Base-by-base conservation (phyloP, 768 basidiomycete genomes). In the Arthromyces matolae region DNA sequence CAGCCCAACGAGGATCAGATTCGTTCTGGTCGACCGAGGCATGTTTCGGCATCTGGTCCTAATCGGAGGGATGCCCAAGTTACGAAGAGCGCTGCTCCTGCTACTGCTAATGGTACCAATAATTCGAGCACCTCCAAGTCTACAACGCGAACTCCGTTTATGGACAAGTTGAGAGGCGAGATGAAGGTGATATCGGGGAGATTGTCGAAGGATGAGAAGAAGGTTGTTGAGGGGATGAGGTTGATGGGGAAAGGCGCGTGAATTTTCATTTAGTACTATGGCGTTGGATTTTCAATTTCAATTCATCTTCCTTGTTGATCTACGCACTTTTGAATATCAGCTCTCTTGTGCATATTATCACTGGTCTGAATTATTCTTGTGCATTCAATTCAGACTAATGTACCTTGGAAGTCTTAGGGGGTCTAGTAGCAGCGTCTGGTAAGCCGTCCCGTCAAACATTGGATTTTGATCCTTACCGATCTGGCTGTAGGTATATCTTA, bases 81-180 rank as follows among this genome's bases (percentile, higher is more conserved):
- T n/a, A 43, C 28, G 5, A 22, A 18, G 27, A 35, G 40, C 33
- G 5, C 33, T 12, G 19, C 2, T 4, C 20, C 43, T 2, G 20
- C 23, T 13, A 33, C n/a, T n/a, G n/a, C n/a, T n/a, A 35, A 43
- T 24, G 5, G 23, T 12, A 25, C 2, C 4, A 18, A 31, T 2
- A 19, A 16, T 13, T 23, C n/a, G 3, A 44, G 23, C 25, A 35
- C 29, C 8, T 31, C 23, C 2, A 44, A 18, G 18, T 27, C 27
- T 32, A 9, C 32, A 22, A 28, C 42, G 13, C 24, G 37, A 42
- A 37, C 61, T 51, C 38, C 67, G 60, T 39, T 71, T 27, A 60
- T 71, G 50, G 54, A 66, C 42, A 71, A 65, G 58, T 35, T 73
- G 16, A 70, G 67, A 54, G 71, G 71, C 6, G 71, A 73, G 56